Evolutionary conservation across 192 early-diverging fungal genomes (phyloP), one percentile per base, ranked within the genome.

Genomic region (Blastocladiella britannica): DNA sequence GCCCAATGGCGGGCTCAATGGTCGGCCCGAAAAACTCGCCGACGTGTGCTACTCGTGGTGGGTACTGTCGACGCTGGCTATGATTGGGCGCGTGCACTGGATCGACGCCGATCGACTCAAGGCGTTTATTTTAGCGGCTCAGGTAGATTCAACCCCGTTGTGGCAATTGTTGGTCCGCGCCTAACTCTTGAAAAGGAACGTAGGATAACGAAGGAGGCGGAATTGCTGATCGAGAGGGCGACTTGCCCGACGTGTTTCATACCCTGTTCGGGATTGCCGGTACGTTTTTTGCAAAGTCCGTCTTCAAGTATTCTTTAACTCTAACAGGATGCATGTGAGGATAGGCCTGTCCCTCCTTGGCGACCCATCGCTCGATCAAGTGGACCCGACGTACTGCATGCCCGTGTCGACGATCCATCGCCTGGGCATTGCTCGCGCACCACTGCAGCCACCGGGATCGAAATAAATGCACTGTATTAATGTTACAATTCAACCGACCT

Each of bases 41-140:
- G 92, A 98, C 65, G 91, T 86, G 3, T 97, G 93, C 63, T 97
- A 97, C 64, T 94, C 93, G 28, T 97, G 93, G 93, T 97, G 93
- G 93, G 91, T 93, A 0, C 63, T 94, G 43, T 91, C 89, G 9
- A 78, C 87, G 28, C 72, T 97, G 2, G 70, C 81, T 25, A 88
- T 93, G 24, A 61, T 97, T 53, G 82, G 75, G 22, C 67, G 84
- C 1, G 37, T 79, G 0, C 81, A 91, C 59, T 98, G 94, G 94
- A 87, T 95, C 54, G 76, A 91, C 53, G 63, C 69, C 23, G 68
- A 78, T 18, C 82, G 79, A 52, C 71, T 98, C 23, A 73, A 72
- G 0, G 60, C 56, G 6, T 98, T 94, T 71, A 89, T 95, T 55
- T 68, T 94, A 7, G 61, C 67, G 2, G 78, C 84, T 6, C 90